Evolutionary conservation across 768 basidiomycete genomes (phyloP), one percentile per base, ranked within the genome.

Genomic region (Cystofilobasidium ferigula): DNA sequence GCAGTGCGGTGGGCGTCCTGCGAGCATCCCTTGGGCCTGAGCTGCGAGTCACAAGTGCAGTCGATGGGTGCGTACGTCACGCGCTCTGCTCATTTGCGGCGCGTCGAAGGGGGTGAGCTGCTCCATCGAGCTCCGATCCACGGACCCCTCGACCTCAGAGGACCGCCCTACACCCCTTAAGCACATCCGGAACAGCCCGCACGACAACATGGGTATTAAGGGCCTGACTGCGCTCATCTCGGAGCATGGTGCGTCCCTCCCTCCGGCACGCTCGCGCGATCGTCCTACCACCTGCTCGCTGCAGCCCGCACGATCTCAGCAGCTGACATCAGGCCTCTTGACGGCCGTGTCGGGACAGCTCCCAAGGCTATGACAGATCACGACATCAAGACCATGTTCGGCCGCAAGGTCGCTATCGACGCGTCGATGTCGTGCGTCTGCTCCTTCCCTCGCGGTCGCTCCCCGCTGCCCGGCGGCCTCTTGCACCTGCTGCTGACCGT

Each of bases 341-440:
- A 28, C 54, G 28, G 20, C 28, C n/a, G 24, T 57, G 22, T 35
- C 32, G 13, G 18, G 14, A n/a, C 64, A 67, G 65, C 95, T 8
- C 95, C 95, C 0, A 83, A 81, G 59, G 80, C 88, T 12, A 90
- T 95, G 71, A 82, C 75, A 62, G 71, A 75, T 36, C 64, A 69
- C 30, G 89, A 94, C 43, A 97, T 97, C 64, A 94, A 95, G 79
- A 92, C 89, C 30, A 85, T 99, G 51, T 98, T 99, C 71, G 94
- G 95, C 1, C 85, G 95, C 71, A 98, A 97, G 79, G 92, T 98
- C 70, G 94, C 94, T 67, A 90, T 99, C 70, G 95, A 99, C 80
- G 95, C 95, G 74, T 75, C 74, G 12, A 77, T 77, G 76, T 70
- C 69, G 71, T 53, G 40, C 69, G 68, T 51, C 53, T 47, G n/a